Conservation (phyloP, 75 land plant species). For the Cryptomeria japonica region DNA sequence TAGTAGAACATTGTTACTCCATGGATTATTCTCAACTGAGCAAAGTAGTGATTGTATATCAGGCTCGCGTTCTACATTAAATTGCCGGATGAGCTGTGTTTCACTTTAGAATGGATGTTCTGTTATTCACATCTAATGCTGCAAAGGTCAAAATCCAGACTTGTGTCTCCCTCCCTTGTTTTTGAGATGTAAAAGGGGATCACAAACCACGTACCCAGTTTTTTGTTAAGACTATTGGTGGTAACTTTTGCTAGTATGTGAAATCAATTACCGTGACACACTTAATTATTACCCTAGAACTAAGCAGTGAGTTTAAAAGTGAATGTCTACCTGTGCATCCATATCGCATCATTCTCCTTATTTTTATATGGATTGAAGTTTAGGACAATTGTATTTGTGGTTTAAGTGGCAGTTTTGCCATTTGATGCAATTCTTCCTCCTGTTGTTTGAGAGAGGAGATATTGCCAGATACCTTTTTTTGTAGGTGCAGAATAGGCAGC, state of each 20-base stretch:
- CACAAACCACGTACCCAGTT: not conserved
- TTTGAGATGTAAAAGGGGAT: not conserved
- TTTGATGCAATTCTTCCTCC: not conserved
- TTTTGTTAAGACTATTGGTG: not conserved
- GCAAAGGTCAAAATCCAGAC: not conserved
- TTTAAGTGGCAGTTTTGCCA: not conserved
- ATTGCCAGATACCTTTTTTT: not conserved
- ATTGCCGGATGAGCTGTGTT: not conserved
- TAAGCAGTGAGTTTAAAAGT: not conserved
- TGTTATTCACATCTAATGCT: not conserved
- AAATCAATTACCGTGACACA: not conserved
- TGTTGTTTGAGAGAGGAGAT: not conserved
- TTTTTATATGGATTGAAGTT: not conserved
- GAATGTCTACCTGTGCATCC: not conserved
- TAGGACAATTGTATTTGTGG: not conserved
- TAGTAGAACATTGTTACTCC: not conserved
- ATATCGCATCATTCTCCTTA: not conserved
- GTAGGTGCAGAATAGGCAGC: not conserved
- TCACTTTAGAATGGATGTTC: not conserved
- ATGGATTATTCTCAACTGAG: not conserved
- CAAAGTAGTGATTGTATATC: not conserved
- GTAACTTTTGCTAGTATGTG: not conserved
- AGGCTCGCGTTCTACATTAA: not conserved
- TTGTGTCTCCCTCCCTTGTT: not conserved
- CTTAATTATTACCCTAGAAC: not conserved